Conservation (phyloP, 2,329 filamentous ascomycete genomes). For the Rhinocladiella mackenziei region DNA sequence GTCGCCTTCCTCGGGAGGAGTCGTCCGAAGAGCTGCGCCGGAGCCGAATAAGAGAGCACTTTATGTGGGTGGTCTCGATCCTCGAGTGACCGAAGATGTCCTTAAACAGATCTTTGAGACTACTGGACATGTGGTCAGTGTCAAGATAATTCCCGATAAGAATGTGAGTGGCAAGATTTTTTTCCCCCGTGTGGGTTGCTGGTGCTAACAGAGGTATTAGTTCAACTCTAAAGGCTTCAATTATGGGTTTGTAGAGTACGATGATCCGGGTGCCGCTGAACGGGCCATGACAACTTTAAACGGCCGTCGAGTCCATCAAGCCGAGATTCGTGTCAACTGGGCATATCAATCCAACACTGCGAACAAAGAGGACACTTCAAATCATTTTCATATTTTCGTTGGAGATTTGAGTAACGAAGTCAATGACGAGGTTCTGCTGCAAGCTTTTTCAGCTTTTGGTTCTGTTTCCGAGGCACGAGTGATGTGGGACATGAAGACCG, state of each 20-base stretch:
- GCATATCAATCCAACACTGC: constrained; percentile 94
- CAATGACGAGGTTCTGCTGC: constrained; percentile 88
- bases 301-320: constrained; percentile 89
- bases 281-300: constrained; percentile 97
- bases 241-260: constrained; percentile 98
- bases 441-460: constrained; percentile 94
- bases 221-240: constrained; percentile 90
- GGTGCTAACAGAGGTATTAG: too few species aligned
- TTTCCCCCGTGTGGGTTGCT: too few species aligned
- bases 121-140: constrained; percentile 93
- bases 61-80: constrained; percentile 92
- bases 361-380: constrained; percentile 95
- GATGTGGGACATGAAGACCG: constrained; percentile 99
- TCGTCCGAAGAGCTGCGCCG: constrained; percentile 82
- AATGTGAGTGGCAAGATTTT: constrained; percentile 81
- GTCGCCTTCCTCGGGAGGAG: constrained; percentile 80
- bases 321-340: constrained; percentile 99
- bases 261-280: constrained; percentile 93
- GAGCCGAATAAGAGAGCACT: constrained; percentile 98
- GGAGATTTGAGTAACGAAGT: constrained; percentile 97
- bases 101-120: constrained; percentile 98
- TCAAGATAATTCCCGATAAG: constrained; percentile 99
- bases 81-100: constrained; percentile 92
- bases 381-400: constrained; percentile 98
- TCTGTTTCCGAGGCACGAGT: constrained; percentile 95